phyloP scores from a whole-genome alignment of 192 early-diverging fungal genomes.

The Pilaira anomala region DNA sequence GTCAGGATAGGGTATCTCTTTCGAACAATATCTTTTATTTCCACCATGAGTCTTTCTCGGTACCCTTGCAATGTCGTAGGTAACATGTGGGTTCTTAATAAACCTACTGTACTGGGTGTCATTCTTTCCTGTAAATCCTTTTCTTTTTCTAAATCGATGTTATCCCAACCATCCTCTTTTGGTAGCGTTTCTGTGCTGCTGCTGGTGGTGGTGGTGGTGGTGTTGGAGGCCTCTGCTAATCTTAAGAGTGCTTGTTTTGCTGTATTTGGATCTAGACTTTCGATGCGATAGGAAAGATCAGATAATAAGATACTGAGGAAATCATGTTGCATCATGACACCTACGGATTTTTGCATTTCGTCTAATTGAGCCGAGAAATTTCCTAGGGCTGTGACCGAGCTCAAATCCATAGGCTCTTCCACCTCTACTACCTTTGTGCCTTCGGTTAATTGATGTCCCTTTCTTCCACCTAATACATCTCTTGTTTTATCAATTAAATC shows the following conservation, averaged over 20 bases:
- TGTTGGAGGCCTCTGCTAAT: neutral
- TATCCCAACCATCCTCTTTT: neutral
- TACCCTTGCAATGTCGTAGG: slow-evolving; percentile 67
- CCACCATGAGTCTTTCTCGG: slow-evolving; percentile 70
- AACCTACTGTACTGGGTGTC: slow-evolving; percentile 70
- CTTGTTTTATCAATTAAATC: slow-evolving; percentile 85
- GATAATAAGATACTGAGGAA: slow-evolving; percentile 59
- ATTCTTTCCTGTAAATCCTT: slow-evolving; percentile 43
- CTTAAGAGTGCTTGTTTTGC: slow-evolving; percentile 6
- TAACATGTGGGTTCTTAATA: slow-evolving; percentile 73
- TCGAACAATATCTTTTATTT: slow-evolving; percentile 76
- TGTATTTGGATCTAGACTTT: slow-evolving; percentile 42
- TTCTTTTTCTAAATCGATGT: slow-evolving; percentile 17
- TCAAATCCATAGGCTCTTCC: slow-evolving; percentile 43
- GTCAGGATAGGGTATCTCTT: slow-evolving; percentile 57
- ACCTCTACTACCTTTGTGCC: slow-evolving; percentile 53
- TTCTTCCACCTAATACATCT: slow-evolving; percentile 46
- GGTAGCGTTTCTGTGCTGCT: too few relatives aligned
- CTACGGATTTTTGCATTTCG: slow-evolving; percentile 63
- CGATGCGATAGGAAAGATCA: slow-evolving; percentile 58
- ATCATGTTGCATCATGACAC: slow-evolving; percentile 73
- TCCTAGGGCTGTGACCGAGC: slow-evolving; percentile 54
- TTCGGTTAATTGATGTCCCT: slow-evolving; percentile 70
- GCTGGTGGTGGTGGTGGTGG: too few relatives aligned
- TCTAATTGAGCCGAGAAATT: slow-evolving; percentile 61